Evolutionary conservation across 192 early-diverging fungal species (phyloP).

Genomic region (Thoreauomyces humboldtii): DNA sequence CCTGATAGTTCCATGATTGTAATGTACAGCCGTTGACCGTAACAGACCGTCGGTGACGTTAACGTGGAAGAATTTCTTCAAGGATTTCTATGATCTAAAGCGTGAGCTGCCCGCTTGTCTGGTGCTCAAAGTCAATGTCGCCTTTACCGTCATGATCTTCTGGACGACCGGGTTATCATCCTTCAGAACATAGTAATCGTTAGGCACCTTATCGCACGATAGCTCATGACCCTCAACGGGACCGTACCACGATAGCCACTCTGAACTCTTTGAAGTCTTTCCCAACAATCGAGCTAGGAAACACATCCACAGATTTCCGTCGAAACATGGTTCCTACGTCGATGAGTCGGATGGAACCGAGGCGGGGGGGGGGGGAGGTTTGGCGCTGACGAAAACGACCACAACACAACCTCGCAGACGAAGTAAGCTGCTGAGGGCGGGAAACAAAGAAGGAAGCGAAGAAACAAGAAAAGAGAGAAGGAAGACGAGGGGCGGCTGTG

Average conservation of each 20-base stretch:
- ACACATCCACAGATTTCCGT: neutral
- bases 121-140: too few species aligned
- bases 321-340: too few species aligned
- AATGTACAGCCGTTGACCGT: neutral
- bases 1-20: neutral
- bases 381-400: too few species aligned
- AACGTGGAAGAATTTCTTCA: constrained; percentile 2
- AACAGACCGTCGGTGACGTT: constrained; percentile 7
- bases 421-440: too few species aligned
- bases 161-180: constrained; percentile 14
- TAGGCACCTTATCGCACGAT: too few species aligned
- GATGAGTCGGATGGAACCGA: too few species aligned
- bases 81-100: neutral
- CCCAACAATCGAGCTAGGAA: neutral
- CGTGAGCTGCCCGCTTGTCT: too few species aligned
- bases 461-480: too few species aligned
- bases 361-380: too few species aligned
- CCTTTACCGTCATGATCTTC: constrained; percentile 13
- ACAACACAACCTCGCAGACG: too few species aligned
- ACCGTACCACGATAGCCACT: constrained; percentile 9
- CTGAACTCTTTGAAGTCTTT: constrained; percentile 2
- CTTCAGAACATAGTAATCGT: neutral
- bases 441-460: too few species aligned
- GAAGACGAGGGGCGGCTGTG: too few species aligned
- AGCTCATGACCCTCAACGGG: neutral